Evolutionary conservation across 768 basidiomycete species (phyloP).

Genomic region (Cytidiella melzeri): DNA sequence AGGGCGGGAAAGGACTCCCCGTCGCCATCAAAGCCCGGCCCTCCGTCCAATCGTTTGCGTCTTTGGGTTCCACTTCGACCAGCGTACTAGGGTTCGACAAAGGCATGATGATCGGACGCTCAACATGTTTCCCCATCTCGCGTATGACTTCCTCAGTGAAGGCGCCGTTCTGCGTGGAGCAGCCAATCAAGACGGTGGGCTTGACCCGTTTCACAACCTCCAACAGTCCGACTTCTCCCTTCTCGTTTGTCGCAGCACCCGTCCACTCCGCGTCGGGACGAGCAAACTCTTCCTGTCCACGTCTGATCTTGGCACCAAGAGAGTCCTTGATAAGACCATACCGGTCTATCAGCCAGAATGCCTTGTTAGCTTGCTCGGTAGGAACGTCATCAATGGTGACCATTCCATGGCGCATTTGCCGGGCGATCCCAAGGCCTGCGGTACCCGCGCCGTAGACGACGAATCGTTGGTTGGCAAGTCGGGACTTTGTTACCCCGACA

Average conservation of each 20-base stretch:
- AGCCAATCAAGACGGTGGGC: conserved; percentile 79
- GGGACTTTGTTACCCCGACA: conserved; percentile 51
- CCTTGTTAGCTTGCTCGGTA: conserved; percentile 46
- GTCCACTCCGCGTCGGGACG: conserved; percentile 50
- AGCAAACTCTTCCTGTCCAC: conserved; percentile 45
- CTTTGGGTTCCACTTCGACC: conserved; percentile 63
- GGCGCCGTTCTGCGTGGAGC: conserved; percentile 65
- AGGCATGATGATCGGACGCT: conserved; percentile 74
- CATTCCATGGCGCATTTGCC: conserved; percentile 71
- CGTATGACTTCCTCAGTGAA: conserved; percentile 67
- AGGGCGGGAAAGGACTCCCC: conserved; percentile 73
- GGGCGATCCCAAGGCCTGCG: conserved; percentile 72
- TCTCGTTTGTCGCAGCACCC: conserved; percentile 20
- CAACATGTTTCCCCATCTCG: conserved; percentile 58
- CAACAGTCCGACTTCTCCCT: conserved; percentile 39
- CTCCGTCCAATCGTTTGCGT: conserved; percentile 68
- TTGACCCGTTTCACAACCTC: conserved; percentile 64
- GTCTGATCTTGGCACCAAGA: conserved; percentile 37
- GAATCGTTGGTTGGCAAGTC: conserved; percentile 65
- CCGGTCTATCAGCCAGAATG: conserved; percentile 68
- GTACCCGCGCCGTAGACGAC: conserved; percentile 74
- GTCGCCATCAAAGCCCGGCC: conserved; percentile 76
- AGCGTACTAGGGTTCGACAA: conserved; percentile 72
- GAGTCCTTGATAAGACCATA: conserved; percentile 51
- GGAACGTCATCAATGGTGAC: conserved; percentile 42